phyloP scores from a whole-genome alignment of 495 filamentous ascomycete species.

The Podospora australis region DNA sequence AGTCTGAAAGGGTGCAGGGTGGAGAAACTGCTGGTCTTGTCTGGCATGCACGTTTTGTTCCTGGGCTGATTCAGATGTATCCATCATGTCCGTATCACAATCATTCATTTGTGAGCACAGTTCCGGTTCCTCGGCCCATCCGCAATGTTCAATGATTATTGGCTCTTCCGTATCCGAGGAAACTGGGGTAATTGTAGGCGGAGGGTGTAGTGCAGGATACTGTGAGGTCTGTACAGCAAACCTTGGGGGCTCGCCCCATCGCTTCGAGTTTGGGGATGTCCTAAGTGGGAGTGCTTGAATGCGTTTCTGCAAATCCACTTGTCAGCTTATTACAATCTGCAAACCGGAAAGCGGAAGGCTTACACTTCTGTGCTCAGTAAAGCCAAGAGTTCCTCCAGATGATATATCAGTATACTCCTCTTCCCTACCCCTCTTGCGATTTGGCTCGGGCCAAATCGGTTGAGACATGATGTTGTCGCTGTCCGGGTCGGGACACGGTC shows the following conservation, averaged over 20 bases:
- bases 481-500: background rate
- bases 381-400: constrained; percentile 28
- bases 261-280: constrained; percentile 34
- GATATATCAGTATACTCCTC: constrained; percentile 25
- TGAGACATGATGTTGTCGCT: constrained; percentile 11
- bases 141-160: constrained; percentile 5
- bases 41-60: background rate
- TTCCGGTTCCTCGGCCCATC: constrained; percentile 26
- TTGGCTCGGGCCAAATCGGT: constrained; percentile 16
- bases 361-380: constrained; percentile 45
- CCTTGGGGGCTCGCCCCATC: constrained; percentile 29
- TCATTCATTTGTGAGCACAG: constrained; percentile 23
- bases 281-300: constrained; percentile 39
- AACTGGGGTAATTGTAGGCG: constrained; percentile 31
- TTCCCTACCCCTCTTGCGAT: constrained; percentile 28
- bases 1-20: constrained; percentile 23
- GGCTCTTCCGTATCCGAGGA: constrained; percentile 31
- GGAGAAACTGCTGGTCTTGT: constrained; percentile 20
- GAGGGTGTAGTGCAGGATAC: constrained; percentile 7
- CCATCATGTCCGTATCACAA: constrained; percentile 49
- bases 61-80: constrained; percentile 25
- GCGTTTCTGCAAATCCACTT: constrained; percentile 33
- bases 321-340: constrained; percentile 5
- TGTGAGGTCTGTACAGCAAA: constrained; percentile 21
- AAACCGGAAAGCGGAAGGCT: constrained; percentile 12